phyloP scores from a whole-genome alignment of 2,329 filamentous ascomycete genomes.

The Beauveria sp. region DNA sequence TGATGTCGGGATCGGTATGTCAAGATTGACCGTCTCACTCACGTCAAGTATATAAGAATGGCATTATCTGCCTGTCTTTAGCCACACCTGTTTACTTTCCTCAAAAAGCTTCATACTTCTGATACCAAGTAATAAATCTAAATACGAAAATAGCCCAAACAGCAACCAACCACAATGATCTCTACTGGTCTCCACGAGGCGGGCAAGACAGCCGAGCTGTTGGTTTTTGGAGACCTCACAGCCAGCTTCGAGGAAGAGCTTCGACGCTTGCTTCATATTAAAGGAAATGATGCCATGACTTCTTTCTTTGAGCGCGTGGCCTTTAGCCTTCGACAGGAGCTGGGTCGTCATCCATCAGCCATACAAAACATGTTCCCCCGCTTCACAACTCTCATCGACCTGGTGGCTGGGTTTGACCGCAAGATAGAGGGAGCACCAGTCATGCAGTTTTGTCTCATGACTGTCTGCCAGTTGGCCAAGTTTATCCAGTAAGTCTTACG shows the following conservation, averaged over 20 bases:
- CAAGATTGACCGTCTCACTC: background rate
- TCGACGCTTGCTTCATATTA: slow-evolving; percentile 16
- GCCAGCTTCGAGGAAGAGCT: slow-evolving; percentile 17
- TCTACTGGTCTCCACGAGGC: background rate
- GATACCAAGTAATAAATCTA: background rate
- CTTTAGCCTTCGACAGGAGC: slow-evolving; percentile 16
- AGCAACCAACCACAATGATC: background rate
- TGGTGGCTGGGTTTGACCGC: slow-evolving; percentile 13
- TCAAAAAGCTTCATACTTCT: background rate
- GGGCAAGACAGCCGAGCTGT: slow-evolving; percentile 7
- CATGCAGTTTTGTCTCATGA: slow-evolving; percentile 18
- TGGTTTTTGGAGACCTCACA: slow-evolving; percentile 20
- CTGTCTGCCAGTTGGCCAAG: slow-evolving; percentile 17
- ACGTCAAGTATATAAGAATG: background rate
- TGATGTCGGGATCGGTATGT: background rate
- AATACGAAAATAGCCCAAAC: background rate
- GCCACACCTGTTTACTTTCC: background rate
- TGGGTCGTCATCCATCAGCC: slow-evolving; percentile 14
- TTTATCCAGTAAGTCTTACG: slow-evolving; percentile 18
- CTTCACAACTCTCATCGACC: slow-evolving; percentile 21
- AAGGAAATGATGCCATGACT: slow-evolving; percentile 17
- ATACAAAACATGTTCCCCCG: slow-evolving; percentile 18
- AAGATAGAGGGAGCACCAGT: slow-evolving; percentile 14
- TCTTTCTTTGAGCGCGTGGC: slow-evolving; percentile 19
- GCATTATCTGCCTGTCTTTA: background rate